Evolutionary conservation across 208 protist species (phyloP).

Genomic region (Jaenimonas drosophilae): DNA sequence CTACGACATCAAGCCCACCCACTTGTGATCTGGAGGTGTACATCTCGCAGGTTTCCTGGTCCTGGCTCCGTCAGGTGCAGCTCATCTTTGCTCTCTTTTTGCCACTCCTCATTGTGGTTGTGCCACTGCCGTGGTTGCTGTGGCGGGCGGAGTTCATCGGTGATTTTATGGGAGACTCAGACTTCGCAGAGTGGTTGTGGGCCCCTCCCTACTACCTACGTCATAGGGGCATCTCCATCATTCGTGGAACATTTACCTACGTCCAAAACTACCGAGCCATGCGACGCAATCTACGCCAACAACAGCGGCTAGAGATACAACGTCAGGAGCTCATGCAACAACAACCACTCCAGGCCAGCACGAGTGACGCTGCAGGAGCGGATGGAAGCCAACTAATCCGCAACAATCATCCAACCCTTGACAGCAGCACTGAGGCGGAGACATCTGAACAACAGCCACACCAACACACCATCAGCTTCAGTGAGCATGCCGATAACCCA

Average conservation of each 20-base stretch:
- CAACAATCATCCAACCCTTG: no score
- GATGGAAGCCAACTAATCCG: not conserved
- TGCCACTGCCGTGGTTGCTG: slow-evolving; percentile 37
- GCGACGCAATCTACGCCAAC: not conserved
- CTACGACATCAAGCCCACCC: slow-evolving; percentile 2
- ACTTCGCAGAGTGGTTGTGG: slow-evolving; percentile 47
- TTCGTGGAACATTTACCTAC: not conserved
- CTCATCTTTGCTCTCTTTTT: slow-evolving; percentile 36
- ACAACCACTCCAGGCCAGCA: not conserved
- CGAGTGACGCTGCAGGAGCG: not conserved
- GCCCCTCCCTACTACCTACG: slow-evolving; percentile 24
- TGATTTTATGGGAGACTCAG: slow-evolving; percentile 26
- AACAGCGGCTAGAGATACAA: not conserved
- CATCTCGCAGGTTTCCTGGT: slow-evolving; percentile 16
- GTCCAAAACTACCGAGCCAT: not conserved
- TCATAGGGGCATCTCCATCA: slow-evolving; percentile 10
- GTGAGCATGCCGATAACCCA: no score
- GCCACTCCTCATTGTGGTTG: slow-evolving; percentile 38
- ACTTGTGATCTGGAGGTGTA: slow-evolving; percentile 31
- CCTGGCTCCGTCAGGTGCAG: slow-evolving; percentile 9
- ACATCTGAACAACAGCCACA: no score
- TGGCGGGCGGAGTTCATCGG: slow-evolving; percentile 29
- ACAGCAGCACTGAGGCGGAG: no score
- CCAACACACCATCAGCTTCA: no score
- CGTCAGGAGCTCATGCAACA: not conserved